phyloP scores from a whole-genome alignment of 305 asterid species.

The Fraxinus paxiana region DNA sequence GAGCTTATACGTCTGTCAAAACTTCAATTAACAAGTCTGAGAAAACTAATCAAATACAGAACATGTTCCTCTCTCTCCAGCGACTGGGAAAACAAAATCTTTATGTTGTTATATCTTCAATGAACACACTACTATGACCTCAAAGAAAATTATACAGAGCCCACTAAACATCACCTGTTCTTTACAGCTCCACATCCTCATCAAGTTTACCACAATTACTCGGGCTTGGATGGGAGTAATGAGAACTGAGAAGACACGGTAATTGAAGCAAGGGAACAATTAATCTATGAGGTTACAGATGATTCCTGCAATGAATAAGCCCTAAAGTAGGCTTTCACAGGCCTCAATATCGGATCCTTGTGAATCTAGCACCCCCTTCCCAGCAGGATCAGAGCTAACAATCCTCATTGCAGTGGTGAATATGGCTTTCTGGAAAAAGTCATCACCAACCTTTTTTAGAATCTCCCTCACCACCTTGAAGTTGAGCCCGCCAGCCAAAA shows the following conservation, averaged over 20 bases:
- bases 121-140: constrained; percentile 38
- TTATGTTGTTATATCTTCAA: constrained; percentile 29
- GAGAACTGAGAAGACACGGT: not conserved
- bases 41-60: constrained; percentile 55
- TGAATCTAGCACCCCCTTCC: constrained; percentile 51
- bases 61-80: constrained; percentile 32
- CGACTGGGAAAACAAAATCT: constrained; percentile 37
- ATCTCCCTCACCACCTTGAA: constrained; percentile 58
- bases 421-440: constrained; percentile 49
- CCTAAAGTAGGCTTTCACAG: constrained; percentile 53
- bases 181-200: constrained; percentile 19
- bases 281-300: constrained; percentile 8
- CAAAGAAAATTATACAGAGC: constrained; percentile 39
- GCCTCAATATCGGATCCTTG: constrained; percentile 61
- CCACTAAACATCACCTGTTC: constrained; percentile 22
- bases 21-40: constrained; percentile 36
- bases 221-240: not conserved
- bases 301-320: not conserved
- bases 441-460: constrained; percentile 49
- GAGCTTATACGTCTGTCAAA: constrained; percentile 44
- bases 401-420: constrained; percentile 34
- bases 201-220: not conserved
- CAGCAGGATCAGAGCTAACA: constrained; percentile 41
- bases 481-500: constrained; percentile 53
- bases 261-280: not conserved